phyloP scores from a whole-genome alignment of 306 rosid genomes.

The Sicyos edulis region DNA sequence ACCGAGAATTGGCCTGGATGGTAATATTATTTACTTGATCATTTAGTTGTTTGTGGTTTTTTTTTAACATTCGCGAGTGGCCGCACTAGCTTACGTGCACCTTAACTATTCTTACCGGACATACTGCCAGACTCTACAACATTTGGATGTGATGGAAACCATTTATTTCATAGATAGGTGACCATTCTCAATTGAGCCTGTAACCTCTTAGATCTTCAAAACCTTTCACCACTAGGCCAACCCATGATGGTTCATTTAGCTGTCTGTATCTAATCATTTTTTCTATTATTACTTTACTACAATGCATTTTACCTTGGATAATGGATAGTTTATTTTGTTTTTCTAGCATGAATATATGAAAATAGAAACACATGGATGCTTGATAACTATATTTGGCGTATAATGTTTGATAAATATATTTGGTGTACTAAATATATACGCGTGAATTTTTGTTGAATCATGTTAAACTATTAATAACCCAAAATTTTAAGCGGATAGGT shows the following conservation, averaged over 20 bases:
- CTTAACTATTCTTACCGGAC: no score
- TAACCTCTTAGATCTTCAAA: no score
- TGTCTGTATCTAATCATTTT: neutral
- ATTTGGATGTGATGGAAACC: no score
- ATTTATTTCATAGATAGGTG: no score
- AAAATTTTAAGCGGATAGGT: no score
- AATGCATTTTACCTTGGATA: neutral
- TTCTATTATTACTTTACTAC: neutral
- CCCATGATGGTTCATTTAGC: neutral
- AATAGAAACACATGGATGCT: neutral
- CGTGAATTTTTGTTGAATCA: no score
- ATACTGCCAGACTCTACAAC: no score
- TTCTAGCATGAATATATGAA: neutral
- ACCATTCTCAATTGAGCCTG: no score
- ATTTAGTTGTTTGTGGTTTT: neutral
- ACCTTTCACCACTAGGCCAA: no score
- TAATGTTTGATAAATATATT: neutral
- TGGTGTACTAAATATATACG: neutral
- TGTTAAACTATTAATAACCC: no score
- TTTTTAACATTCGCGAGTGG: no score
- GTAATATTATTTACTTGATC: slow-evolving; percentile 35
- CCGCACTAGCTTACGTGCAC: no score
- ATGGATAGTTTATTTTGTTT: neutral
- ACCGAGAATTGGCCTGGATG: slow-evolving; percentile 99
- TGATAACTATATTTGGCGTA: neutral